phyloP scores from a whole-genome alignment of 768 basidiomycete genomes.

The Rhodotorula graminis region DNA sequence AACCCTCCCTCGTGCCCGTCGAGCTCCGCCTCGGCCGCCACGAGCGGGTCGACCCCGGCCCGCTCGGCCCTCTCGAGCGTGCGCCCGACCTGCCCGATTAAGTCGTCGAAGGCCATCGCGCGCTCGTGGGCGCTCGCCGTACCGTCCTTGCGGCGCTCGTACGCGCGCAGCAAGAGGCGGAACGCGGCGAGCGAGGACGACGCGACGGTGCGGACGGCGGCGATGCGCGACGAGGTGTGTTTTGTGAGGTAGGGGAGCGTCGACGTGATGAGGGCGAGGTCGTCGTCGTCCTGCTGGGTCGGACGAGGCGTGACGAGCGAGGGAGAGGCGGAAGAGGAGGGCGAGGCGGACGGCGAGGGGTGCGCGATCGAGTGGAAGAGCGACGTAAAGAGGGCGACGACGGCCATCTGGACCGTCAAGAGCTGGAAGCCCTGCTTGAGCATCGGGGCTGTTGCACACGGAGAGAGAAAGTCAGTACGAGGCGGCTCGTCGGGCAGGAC shows the following conservation, averaged over 20 bases:
- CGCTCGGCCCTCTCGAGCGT: not conserved
- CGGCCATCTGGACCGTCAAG: slow-evolving; percentile 1
- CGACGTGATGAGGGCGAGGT: slow-evolving; percentile 6
- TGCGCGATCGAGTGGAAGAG: not conserved
- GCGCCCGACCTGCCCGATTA: slow-evolving; percentile 8
- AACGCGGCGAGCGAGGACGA: not conserved
- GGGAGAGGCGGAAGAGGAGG: not conserved
- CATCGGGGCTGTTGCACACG: not conserved
- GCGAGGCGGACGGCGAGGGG: not conserved
- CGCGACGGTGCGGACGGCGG: slow-evolving; percentile 9
- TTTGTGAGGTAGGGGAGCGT: not conserved
- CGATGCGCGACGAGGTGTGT: not conserved
- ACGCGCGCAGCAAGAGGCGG: slow-evolving; percentile 1
- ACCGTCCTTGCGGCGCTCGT: not conserved
- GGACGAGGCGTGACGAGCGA: no score
- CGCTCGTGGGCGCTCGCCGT: not conserved
- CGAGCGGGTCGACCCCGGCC: not conserved
- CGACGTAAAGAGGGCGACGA: slow-evolving; percentile 5
- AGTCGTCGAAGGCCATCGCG: slow-evolving; percentile 2
- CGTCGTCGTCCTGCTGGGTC: not conserved
- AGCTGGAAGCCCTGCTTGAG: slow-evolving; percentile 14
- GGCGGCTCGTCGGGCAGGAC: no score
- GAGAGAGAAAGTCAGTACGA: not conserved
- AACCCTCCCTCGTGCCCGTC: not conserved
- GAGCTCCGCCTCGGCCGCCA: not conserved